Conservation (phyloP, 257 asterid species). For the Solanum microdontum region DNA sequence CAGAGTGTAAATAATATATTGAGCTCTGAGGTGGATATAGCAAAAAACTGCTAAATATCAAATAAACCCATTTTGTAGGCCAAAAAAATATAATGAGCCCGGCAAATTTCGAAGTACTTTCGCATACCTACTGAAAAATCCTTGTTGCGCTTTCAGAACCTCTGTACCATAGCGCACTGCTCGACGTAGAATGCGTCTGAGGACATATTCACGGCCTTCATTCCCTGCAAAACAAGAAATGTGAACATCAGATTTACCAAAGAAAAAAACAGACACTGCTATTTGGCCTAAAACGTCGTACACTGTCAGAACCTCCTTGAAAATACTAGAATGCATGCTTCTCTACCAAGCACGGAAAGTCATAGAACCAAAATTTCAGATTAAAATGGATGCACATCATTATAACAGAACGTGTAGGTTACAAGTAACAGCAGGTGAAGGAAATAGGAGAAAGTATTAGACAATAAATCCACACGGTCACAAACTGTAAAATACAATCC, state of each 20-base stretch:
- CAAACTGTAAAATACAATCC: not conserved
- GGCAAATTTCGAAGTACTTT: not conserved
- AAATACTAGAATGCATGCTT: not conserved
- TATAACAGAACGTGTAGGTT: not conserved
- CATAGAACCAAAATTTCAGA: not conserved
- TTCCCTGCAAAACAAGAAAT: slow-evolving; percentile 47
- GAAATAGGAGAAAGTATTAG: not conserved
- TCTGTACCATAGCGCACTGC: slow-evolving; percentile 98
- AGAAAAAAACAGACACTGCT: not conserved
- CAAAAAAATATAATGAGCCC: not conserved
- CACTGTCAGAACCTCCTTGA: not conserved
- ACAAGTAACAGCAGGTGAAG: not conserved
- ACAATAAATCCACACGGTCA: not conserved
- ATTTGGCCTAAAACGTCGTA: not conserved
- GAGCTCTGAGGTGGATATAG: not conserved
- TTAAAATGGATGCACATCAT: not conserved
- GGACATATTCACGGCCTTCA: slow-evolving; percentile 96
- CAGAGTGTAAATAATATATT: slow-evolving; percentile 1
- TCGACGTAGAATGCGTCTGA: slow-evolving; percentile 91
- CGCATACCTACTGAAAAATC: slow-evolving; percentile 76
- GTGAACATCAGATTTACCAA: not conserved
- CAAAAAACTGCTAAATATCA: not conserved
- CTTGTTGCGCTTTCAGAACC: slow-evolving; percentile 77
- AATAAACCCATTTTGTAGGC: not conserved
- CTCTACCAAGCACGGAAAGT: not conserved